Base-by-base conservation (phyloP, 2,329 filamentous ascomycete genomes). In the Cladobotryum mycophilum region DNA sequence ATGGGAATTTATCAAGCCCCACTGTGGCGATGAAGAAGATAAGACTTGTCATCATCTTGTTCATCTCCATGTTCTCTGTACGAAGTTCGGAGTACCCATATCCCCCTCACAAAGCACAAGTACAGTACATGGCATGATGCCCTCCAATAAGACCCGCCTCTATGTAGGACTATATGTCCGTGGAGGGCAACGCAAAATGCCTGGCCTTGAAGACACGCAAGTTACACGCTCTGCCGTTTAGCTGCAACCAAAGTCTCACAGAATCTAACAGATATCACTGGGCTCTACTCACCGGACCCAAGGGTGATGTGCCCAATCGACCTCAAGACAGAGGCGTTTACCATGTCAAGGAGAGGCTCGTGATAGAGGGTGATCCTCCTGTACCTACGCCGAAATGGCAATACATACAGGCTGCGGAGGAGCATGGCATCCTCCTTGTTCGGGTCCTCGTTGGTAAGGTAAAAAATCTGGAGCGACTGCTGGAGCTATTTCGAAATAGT, bases 231-330 rank as follows among this genome's bases (percentile, higher is more conserved):
- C 22, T 33, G 22, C 17, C 7, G 17, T 45, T 18, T 6, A 45
- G 14, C 12, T 17, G 30, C 11, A 7, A 14, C 14, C 42, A 34
- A 14, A 33, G 14, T n/a, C 42, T 34, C 8, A 34, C 25, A 34
- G 13, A 18, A 30, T 34, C 18, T n/a, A 15, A 15, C 42, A 70
- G 64, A 22, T 70, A 69, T 52, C 67, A 70, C 45, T 71, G 66
- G 67, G 65, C 64, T 11, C 54, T 70, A 14, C 61, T 71, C n/a
- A 54, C 66, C 13, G 67, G 67, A 11, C 67, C 67, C 7, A 71
- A 71, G 53, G 40, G 41, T 17, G 46, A 50, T n/a, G 38, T 35
- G 13, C 43, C 20, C 15, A 48, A 25, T n/a, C 45, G n/a, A 59
- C 68, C 43, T 40, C 41, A 56, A 40, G 62, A 60, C 17, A 66